A percentile compares a stretch with the other conserved stretches of the same genome.
phyloP scores from a whole-genome alignment of 1,139 yeast species.

The Schizosaccharomyces versatilis region DNA sequence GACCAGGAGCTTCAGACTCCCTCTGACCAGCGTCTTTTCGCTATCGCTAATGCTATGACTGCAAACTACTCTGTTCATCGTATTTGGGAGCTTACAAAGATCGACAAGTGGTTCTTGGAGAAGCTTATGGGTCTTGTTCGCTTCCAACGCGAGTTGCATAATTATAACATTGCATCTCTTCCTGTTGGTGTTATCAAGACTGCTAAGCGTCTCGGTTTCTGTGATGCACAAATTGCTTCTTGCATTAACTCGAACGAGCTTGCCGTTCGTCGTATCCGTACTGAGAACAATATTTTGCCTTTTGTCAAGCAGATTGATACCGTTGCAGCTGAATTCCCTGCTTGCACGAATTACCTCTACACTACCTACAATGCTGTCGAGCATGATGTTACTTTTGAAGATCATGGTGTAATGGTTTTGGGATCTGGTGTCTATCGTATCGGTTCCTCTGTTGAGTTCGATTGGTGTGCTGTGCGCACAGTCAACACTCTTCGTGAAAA shows the following conservation, averaged over 20 bases:
- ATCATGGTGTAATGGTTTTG: slow-evolving; percentile 77
- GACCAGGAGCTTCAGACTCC: slow-evolving; percentile 71
- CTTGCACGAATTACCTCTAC: slow-evolving; percentile 82
- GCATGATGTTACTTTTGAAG: slow-evolving; percentile 67
- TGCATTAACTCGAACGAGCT: slow-evolving; percentile 50
- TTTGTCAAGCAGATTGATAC: slow-evolving; percentile 94
- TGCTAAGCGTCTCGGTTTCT: slow-evolving; percentile 85
- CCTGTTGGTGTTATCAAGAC: slow-evolving; percentile 25
- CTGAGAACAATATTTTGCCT: slow-evolving; percentile 59
- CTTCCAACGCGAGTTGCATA: not conserved
- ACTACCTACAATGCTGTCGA: slow-evolving; percentile 84
- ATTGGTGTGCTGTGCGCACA: slow-evolving; percentile 97
- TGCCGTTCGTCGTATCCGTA: slow-evolving; percentile 61
- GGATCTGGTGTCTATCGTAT: slow-evolving; percentile 98
- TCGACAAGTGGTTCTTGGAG: slow-evolving; percentile 88
- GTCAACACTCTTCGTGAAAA: slow-evolving; percentile 79
- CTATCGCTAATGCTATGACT: slow-evolving; percentile 91
- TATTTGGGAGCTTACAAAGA: slow-evolving; percentile 75
- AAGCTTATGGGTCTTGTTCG: slow-evolving; percentile 63
- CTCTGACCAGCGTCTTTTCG: slow-evolving; percentile 93
- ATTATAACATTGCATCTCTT: not conserved
- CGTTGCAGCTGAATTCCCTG: slow-evolving; percentile 96
- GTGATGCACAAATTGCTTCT: slow-evolving; percentile 75
- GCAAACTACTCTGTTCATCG: slow-evolving; percentile 75
- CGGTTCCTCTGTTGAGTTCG: slow-evolving; percentile 95